phyloP scores from a whole-genome alignment of 2,329 filamentous ascomycete species.

The Domatiomyces globalis region DNA sequence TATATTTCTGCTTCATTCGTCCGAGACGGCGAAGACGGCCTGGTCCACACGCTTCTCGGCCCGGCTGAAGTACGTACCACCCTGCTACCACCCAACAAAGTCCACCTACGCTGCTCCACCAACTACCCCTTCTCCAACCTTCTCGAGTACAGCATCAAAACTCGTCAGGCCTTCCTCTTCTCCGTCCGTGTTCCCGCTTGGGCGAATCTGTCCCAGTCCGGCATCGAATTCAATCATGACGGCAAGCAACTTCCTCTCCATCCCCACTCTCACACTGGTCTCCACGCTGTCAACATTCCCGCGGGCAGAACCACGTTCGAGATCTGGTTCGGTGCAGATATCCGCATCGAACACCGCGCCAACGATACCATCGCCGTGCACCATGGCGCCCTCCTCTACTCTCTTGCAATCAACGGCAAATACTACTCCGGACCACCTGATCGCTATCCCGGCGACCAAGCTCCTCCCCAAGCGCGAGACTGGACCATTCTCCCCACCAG shows the following conservation, averaged over 20 bases:
- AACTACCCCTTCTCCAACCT: conserved; percentile 35
- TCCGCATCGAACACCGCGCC: conserved; percentile 25
- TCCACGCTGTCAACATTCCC: conserved; percentile 26
- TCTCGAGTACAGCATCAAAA: conserved; percentile 29
- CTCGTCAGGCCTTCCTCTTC: conserved; percentile 28
- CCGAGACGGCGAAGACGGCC: conserved; percentile 27
- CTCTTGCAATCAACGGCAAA: conserved; percentile 25
- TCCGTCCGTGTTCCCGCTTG: conserved; percentile 35
- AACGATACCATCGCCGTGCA: conserved; percentile 33
- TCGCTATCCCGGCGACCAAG: conserved; percentile 18
- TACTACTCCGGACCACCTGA: conserved; percentile 18
- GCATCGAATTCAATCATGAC: conserved; percentile 15
- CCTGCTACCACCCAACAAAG: conserved; percentile 20
- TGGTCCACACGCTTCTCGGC: conserved; percentile 38
- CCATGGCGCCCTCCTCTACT: conserved; percentile 32
- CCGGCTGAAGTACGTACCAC: conserved; percentile 31
- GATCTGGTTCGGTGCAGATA: conserved; percentile 23
- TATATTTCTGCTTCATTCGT: conserved; percentile 38
- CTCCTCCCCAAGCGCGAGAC: conserved; percentile 22
- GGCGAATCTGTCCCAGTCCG: conserved; percentile 21
- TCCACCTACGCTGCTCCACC: conserved; percentile 35
- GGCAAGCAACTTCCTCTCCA: conserved; percentile 11
- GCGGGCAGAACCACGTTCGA: conserved; percentile 23
- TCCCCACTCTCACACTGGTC: conserved; percentile 25
- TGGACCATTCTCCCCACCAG: conserved; percentile 25